phyloP scores from a whole-genome alignment of 495 filamentous ascomycete species.

The Hyaloscypha bicolor region DNA sequence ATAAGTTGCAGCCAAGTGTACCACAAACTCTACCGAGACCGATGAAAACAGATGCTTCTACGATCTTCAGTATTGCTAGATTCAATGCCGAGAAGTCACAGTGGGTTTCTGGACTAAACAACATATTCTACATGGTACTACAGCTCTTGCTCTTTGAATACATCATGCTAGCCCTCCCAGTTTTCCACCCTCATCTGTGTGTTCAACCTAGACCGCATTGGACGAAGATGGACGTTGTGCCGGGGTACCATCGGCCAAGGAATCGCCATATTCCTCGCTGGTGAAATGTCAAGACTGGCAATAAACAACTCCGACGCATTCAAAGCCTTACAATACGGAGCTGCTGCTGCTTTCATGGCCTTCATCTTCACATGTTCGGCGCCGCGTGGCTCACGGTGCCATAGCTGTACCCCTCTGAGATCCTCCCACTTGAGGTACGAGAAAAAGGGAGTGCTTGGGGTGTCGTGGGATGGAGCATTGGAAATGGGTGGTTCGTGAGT shows the following conservation, averaged over 20 bases:
- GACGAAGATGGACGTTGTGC: conserved; percentile 67
- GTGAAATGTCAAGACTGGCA: conserved; percentile 54
- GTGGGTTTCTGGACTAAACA: conserved; percentile 71
- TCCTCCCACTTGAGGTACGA: conserved; percentile 68
- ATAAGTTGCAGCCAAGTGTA: conserved; percentile 34
- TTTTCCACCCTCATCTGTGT: conserved; percentile 60
- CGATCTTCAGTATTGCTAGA: conserved; percentile 69
- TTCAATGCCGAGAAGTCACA: conserved; percentile 60
- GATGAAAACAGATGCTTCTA: conserved; percentile 44
- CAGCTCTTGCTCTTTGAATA: not conserved
- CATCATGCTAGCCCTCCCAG: not conserved
- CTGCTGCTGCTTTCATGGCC: conserved; percentile 66
- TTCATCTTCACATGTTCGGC: conserved; percentile 73
- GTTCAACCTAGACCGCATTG: conserved; percentile 69
- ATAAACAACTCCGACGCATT: conserved; percentile 38
- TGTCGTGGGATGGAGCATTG: conserved; percentile 72
- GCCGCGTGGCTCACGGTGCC: conserved; percentile 75
- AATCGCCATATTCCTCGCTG: conserved; percentile 61
- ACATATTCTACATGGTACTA: conserved; percentile 59
- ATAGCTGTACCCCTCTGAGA: conserved; percentile 73
- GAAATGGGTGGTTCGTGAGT: conserved; percentile 61
- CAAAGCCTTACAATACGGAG: conserved; percentile 56
- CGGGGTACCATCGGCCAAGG: conserved; percentile 68
- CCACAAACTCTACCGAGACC: conserved; percentile 32
- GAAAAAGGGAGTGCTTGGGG: conserved; percentile 76